Conservation (phyloP, 2,329 filamentous ascomycete genomes). For the Ampelomyces quisqualis region DNA sequence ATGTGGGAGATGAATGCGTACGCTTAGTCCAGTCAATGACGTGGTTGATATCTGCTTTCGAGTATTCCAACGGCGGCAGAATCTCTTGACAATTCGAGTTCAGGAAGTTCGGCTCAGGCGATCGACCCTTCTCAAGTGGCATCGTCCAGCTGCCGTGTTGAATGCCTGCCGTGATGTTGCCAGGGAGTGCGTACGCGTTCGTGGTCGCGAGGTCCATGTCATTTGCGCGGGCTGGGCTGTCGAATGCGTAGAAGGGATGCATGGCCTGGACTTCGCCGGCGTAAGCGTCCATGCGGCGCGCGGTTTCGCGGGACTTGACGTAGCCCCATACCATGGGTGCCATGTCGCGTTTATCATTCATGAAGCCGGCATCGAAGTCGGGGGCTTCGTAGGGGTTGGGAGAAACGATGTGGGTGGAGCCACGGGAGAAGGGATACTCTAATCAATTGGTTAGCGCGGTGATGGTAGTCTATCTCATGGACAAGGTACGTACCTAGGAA, state of each 20-base stretch:
- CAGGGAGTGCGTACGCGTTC: constrained; percentile 71
- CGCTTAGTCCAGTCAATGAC: constrained; percentile 64
- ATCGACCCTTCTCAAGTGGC: constrained; percentile 58
- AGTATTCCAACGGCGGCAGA: constrained; percentile 67
- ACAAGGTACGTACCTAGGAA: too few species aligned
- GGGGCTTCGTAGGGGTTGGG: constrained; percentile 71
- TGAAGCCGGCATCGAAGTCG: constrained; percentile 79
- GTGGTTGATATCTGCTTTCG: constrained; percentile 61
- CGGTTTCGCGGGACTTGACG: constrained; percentile 79
- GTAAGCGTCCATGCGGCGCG: constrained; percentile 74
- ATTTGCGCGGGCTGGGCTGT: constrained; percentile 67
- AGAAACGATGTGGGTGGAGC: constrained; percentile 69
- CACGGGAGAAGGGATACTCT: constrained; percentile 37
- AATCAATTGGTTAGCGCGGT: too few species aligned
- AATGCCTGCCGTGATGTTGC: constrained; percentile 70
- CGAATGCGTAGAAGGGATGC: constrained; percentile 72
- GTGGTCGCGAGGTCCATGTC: constrained; percentile 76
- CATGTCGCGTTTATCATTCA: constrained; percentile 85
- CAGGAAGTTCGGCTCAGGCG: constrained; percentile 53
- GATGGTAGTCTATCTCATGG: too few species aligned
- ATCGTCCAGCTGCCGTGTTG: constrained; percentile 71
- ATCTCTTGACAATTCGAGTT: constrained; percentile 65
- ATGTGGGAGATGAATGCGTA: constrained; percentile 13
- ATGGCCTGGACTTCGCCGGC: constrained; percentile 65
- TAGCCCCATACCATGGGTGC: constrained; percentile 78